Conservation (phyloP, 2,329 filamentous ascomycete species). For the Sarocladium strictum region DNA sequence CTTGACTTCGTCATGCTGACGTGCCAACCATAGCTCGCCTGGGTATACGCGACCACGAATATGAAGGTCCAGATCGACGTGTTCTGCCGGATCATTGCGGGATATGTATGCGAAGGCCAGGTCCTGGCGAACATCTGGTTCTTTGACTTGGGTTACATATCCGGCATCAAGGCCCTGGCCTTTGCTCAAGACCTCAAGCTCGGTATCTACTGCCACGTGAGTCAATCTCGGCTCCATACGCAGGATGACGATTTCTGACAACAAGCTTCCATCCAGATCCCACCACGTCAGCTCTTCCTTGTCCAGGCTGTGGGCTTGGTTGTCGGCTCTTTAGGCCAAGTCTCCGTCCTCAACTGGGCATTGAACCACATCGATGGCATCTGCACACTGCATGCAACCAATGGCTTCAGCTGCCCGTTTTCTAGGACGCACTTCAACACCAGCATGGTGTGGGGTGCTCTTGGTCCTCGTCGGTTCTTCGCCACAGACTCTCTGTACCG, state of each 20-base stretch:
- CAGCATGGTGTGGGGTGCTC: slow-evolving; percentile 1
- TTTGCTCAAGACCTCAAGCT: slow-evolving; percentile 41
- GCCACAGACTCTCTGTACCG: not conserved
- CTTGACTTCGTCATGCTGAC: slow-evolving; percentile 33
- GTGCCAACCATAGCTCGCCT: slow-evolving; percentile 17
- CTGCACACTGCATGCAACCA: slow-evolving; percentile 36
- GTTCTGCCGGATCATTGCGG: slow-evolving; percentile 37
- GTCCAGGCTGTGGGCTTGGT: slow-evolving; percentile 37
- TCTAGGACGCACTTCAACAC: slow-evolving; percentile 36
- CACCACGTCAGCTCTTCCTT: slow-evolving; percentile 36
- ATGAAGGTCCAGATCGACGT: slow-evolving; percentile 38
- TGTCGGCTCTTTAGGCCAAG: slow-evolving; percentile 37
- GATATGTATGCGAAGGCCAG: slow-evolving; percentile 39
- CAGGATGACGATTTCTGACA: not conserved
- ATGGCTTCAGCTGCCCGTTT: slow-evolving; percentile 38
- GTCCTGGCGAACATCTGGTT: slow-evolving; percentile 33
- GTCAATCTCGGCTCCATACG: not conserved
- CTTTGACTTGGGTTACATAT: slow-evolving; percentile 33
- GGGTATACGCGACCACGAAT: slow-evolving; percentile 34
- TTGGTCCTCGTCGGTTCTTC: not conserved
- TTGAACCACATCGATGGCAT: slow-evolving; percentile 42
- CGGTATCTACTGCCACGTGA: slow-evolving; percentile 31
- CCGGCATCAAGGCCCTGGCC: slow-evolving; percentile 32
- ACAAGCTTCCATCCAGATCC: slow-evolving; percentile 27
- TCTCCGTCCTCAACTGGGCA: slow-evolving; percentile 30